Percentiles rank a stretch among this genome's conserved stretches.
Conservation (phyloP, 2,329 filamentous ascomycete genomes). For the Elsinoe necatrix region DNA sequence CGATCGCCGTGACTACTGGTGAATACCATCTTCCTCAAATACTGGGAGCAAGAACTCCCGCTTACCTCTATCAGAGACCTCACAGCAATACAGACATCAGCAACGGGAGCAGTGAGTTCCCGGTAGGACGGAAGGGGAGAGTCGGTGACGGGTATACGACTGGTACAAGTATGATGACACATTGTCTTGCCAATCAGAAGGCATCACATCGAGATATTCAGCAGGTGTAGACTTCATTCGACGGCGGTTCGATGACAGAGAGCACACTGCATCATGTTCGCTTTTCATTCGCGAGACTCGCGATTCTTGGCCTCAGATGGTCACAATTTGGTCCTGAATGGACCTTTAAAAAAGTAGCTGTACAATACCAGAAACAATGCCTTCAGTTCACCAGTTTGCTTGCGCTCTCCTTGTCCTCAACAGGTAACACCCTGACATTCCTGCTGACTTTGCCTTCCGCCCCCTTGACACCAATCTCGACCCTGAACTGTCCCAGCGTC, state of each 20-base stretch:
- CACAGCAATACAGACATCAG: neutral
- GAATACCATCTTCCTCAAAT: conserved; percentile 19
- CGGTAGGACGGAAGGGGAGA: neutral
- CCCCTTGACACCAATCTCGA: conserved; percentile 45
- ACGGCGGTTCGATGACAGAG: too few relatives aligned
- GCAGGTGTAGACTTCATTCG: too few relatives aligned
- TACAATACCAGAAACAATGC: conserved; percentile 6
- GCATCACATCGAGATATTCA: too few relatives aligned
- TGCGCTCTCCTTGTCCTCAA: neutral
- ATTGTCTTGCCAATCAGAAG: neutral
- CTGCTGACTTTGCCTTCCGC: conserved; percentile 35
- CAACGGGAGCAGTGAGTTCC: neutral
- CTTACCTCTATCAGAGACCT: conserved; percentile 2
- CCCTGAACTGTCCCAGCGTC: conserved; percentile 44
- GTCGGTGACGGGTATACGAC: neutral
- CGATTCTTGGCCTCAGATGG: neutral
- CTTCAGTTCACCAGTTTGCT: neutral
- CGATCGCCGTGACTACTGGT: conserved; percentile 46
- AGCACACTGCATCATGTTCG: neutral
- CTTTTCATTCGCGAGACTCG: neutral
- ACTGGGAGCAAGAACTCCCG: neutral
- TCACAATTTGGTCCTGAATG: neutral
- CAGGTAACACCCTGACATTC: conserved; percentile 31
- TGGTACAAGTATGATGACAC: neutral
- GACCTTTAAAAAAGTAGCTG: conserved; percentile 12